Percentiles rank a stretch among this genome's conserved stretches.
Conservation (phyloP, 148 eudicot species). For the Chenopodium formosanum region DNA sequence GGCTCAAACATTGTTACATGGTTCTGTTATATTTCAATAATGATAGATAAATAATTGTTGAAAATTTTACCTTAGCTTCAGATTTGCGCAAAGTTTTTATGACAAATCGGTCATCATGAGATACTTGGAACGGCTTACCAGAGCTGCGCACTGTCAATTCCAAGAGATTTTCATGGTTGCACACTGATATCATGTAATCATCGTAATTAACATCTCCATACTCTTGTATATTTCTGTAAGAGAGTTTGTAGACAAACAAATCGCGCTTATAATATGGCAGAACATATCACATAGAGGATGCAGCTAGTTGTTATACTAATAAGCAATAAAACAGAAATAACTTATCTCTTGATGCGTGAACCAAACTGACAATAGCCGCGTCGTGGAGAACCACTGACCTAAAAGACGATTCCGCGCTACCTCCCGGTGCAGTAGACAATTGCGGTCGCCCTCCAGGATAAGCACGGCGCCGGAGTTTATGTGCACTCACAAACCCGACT, state of each 20-base stretch:
- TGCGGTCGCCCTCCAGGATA: too few species aligned
- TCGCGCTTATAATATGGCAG: background rate
- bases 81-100: constrained; percentile 40
- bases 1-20: background rate
- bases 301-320: too few species aligned
- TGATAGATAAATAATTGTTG: too few species aligned
- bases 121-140: constrained; percentile 36
- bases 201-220: constrained; percentile 33
- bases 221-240: constrained; percentile 36
- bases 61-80: constrained; percentile 38
- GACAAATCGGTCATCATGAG: constrained; percentile 36
- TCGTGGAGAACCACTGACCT: too few species aligned
- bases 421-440: too few species aligned
- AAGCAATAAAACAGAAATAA: too few species aligned
- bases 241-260: too few species aligned
- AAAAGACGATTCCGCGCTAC: too few species aligned
- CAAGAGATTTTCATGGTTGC: constrained; percentile 43
- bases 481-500: too few species aligned
- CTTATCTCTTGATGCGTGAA: too few species aligned
- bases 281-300: background rate
- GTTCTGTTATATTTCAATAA: background rate
- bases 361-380: too few species aligned
- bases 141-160: constrained; percentile 34
- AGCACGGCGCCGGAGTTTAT: too few species aligned
- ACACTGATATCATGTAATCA: constrained; percentile 35